Conservation (phyloP, 1,284 basidiomycete genomes). For the Malassezia sympodialis region DNA sequence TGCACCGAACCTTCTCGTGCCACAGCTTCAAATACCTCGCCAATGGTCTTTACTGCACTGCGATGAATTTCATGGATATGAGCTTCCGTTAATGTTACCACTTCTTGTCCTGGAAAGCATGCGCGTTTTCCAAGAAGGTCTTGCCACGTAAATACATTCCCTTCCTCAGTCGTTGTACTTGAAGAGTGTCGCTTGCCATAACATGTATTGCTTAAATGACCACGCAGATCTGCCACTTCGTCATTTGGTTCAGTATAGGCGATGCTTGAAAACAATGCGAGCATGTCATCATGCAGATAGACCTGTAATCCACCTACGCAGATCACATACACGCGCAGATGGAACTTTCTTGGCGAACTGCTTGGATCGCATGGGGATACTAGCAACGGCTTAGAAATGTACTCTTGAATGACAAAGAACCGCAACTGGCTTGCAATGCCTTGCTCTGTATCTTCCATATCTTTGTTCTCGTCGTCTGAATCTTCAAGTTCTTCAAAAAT, state of each 20-base stretch:
- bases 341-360: slow-evolving; percentile 56
- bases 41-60: slow-evolving; percentile 52
- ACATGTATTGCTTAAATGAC: slow-evolving; percentile 91
- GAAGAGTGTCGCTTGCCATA: slow-evolving; percentile 48
- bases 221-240: slow-evolving; percentile 55
- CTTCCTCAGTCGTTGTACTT: slow-evolving; percentile 21
- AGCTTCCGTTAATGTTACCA: slow-evolving; percentile 32
- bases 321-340: slow-evolving; percentile 84
- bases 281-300: slow-evolving; percentile 64
- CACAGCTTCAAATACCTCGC: slow-evolving; percentile 75
- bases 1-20: slow-evolving; percentile 66
- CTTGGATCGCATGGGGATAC: slow-evolving; percentile 13
- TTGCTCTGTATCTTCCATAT: slow-evolving; percentile 25
- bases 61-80: slow-evolving; percentile 49
- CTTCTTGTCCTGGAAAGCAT: not conserved
- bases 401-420: slow-evolving; percentile 90
- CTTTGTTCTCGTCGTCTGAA: slow-evolving; percentile 41
- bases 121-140: slow-evolving; percentile 8
- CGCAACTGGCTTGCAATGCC: slow-evolving; percentile 64
- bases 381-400: slow-evolving; percentile 27
- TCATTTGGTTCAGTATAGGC: slow-evolving; percentile 23
- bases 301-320: slow-evolving; percentile 53
- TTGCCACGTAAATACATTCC: slow-evolving; percentile 26
- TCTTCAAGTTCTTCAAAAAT: slow-evolving; percentile 80
- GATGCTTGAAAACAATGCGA: slow-evolving; percentile 64